Base-by-base conservation (phyloP, 192 early-diverging fungal genomes). In the Dissophora globulifera region DNA sequence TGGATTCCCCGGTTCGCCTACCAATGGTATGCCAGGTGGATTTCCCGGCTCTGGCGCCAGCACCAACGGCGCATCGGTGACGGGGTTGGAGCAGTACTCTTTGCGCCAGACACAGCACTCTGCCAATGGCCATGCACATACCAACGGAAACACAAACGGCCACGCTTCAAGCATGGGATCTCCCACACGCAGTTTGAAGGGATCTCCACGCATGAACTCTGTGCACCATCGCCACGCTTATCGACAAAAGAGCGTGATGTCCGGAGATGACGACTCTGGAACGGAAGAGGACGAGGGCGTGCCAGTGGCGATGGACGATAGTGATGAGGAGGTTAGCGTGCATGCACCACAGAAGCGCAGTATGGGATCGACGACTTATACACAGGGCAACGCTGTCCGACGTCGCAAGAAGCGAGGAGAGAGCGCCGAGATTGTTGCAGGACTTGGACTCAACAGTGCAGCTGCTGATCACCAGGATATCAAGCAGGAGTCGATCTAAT, bases 401-500 rank as follows among this genome's bases (percentile, higher is more conserved):
- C 62, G 72, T 11, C 72, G 63, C 52, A 76, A 76, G 35, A 76
- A 76, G 72, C 50, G 72, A 19, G 72, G 72, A 29, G 72, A 66
- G 63, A 76, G 72, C 15, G 72, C 72, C 26, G 72, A 76, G 45
- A 40, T 50, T 35, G 63, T 76, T 38, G 72, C 72, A 4, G 72
- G 72, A 15, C 35, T 76, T 9, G 63, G 72, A 50, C 58, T 55
- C 32, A 35, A 23, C 50, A 50, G 46, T 26, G 49, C 19, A 2
- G 53, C 60, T 38, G n/a, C n/a, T 0, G 50, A 55, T 12, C 29
- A 29, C 5, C 50, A 50, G 7, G 26, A 45, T 17, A 59, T 76
- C 27, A 76, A 76, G 50, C 57, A 76, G 45, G 72, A 76, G 35
- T 25, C 46, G 5, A 59, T 32, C 38, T n/a, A n/a, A n/a, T n/a